phyloP scores from a whole-genome alignment of 2,329 filamentous ascomycete genomes.

The Alternaria gaisen region DNA sequence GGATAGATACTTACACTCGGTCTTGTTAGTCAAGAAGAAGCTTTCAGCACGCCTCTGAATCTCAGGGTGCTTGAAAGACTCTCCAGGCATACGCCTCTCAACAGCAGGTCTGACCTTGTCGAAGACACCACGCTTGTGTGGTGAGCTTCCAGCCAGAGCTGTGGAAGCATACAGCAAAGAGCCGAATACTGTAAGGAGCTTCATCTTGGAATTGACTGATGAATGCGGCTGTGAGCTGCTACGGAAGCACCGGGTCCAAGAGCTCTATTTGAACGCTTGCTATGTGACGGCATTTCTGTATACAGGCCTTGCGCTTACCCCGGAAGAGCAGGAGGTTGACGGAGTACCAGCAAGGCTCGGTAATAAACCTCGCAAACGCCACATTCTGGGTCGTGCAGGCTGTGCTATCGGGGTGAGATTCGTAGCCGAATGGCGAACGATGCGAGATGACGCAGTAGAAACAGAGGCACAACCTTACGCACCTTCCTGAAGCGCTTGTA shows the following conservation, averaged over 20 bases:
- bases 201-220: conserved; percentile 38
- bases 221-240: conserved; percentile 14
- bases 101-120: conserved; percentile 36
- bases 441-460: conserved; percentile 19
- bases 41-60: conserved; percentile 46
- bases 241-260: not conserved
- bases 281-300: conserved; percentile 21
- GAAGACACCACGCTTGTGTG: conserved; percentile 39
- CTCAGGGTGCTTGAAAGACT: conserved; percentile 44
- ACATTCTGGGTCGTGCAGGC: conserved; percentile 4
- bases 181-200: conserved; percentile 39
- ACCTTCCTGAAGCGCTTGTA: conserved; percentile 26
- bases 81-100: conserved; percentile 38
- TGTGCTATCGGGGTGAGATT: conserved; percentile 10
- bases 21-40: conserved; percentile 46
- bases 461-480: conserved; percentile 3
- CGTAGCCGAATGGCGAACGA: conserved; percentile 7
- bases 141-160: conserved; percentile 40
- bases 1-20: conserved; percentile 33
- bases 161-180: conserved; percentile 42
- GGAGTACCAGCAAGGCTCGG: not conserved
- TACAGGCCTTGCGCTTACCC: conserved; percentile 23
- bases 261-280: conserved; percentile 30
- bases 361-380: conserved; percentile 6
- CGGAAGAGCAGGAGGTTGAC: conserved; percentile 27